Base-by-base conservation (phyloP, 805 yeast genomes). In the Pachysolen tannophilus region DNA sequence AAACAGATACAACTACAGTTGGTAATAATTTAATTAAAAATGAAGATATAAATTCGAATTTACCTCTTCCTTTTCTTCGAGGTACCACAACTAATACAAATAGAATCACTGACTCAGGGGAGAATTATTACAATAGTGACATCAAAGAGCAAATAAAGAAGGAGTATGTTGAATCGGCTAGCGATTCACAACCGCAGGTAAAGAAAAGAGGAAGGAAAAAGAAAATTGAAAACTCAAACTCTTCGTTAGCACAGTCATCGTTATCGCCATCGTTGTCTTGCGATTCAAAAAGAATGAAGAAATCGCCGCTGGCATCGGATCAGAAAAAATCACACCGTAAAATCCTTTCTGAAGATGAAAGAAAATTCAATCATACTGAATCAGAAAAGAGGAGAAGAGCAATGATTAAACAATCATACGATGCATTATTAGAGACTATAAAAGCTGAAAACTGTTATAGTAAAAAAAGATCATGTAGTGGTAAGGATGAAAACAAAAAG, bases 301-400 rank as follows among this genome's bases (percentile, higher is more conserved):
- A 26, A 18, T 27, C 27, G 6, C 25, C 26, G 11, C 16, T 18
- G 26, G 37, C 27, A 7, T n/a, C 13, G n/a, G 25, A 32, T n/a
- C 18, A 14, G 5, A 17, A 21, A 8, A 25, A 15, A 8, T 14
- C 14, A 13, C 15, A 27, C 16, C 28, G 34, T 18, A 34, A 26
- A 21, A 30, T 49, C 13, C 49, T 61, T 17, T 38, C 53, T 5
- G 52, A 49, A 29, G 52, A 56, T 29, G 63, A 63, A 40, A 59
- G 55, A 37, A 47, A 62, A 30, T 33, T 43, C 21, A 52, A 57
- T 34, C 69, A 63, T 43, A 55, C 62, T 8, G 46, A 53, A 16
- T 54, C 61, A 17, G 69, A 63, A 43, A 65, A 62, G 41, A 52
- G 50, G 37, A 45, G 69, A 20, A 47, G 69, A 29, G 45, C 49